phyloP scores from a whole-genome alignment of 2,329 filamentous ascomycete genomes.

The Phaeophleospora eucalypticola region DNA sequence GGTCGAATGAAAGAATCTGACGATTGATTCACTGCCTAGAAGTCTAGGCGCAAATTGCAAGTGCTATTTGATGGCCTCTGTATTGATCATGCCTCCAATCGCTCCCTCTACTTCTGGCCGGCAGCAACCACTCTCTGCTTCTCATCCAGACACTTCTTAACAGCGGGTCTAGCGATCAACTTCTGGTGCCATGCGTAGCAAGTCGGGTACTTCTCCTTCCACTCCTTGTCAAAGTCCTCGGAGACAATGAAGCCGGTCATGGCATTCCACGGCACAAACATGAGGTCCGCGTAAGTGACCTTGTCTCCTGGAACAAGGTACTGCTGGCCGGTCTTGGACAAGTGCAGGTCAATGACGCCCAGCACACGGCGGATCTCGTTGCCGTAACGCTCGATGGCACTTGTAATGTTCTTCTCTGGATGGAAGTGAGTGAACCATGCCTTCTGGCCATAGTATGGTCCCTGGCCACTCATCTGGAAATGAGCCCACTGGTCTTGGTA shows the following conservation, averaged over 20 bases:
- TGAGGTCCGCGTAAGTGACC: constrained; percentile 39
- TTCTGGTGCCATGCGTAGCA: constrained; percentile 28
- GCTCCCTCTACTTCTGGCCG: neutral
- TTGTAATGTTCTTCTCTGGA: constrained; percentile 27
- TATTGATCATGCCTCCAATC: too few species aligned
- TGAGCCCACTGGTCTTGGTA: constrained; percentile 28
- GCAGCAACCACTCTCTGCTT: neutral
- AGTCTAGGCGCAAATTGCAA: too few species aligned
- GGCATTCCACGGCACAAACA: constrained; percentile 38
- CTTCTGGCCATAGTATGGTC: constrained; percentile 42
- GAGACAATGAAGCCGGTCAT: constrained; percentile 17
- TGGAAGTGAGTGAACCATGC: constrained; percentile 39
- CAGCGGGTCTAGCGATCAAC: constrained; percentile 24
- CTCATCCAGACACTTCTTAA: constrained; percentile 28
- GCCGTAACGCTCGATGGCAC: constrained; percentile 43
- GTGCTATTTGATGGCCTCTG: too few species aligned
- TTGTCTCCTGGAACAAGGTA: constrained; percentile 43
- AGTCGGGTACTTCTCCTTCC: constrained; percentile 25
- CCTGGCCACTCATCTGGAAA: constrained; percentile 31
- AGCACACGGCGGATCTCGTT: constrained; percentile 44
- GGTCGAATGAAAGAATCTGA: too few species aligned
- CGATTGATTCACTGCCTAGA: too few species aligned
- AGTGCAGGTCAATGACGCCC: constrained; percentile 40
- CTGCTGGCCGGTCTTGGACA: constrained; percentile 31
- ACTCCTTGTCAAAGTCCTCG: constrained; percentile 21